Evolutionary conservation across 352 stramenopile genomes (phyloP), one percentile per base, ranked within the genome.

Genomic region (Globisporangium cederbergense): DNA sequence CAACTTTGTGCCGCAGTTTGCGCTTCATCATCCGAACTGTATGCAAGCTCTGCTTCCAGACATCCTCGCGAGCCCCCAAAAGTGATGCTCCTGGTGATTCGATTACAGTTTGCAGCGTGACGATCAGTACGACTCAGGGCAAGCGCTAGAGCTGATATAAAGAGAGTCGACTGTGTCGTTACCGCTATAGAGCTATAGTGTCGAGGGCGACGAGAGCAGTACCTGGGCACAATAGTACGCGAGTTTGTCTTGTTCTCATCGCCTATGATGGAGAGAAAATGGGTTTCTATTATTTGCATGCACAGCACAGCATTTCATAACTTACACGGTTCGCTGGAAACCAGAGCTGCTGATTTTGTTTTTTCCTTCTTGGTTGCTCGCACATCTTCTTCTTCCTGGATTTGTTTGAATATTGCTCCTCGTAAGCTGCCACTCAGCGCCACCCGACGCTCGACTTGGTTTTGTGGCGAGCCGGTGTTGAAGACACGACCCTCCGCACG

Each of bases 391-490:
- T 14, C 14, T 20, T 46, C 13, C 14, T 14, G 40, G 11, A 14
- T 10, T 43, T 46, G 13, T 46, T 11, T 11, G 34, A 40, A 18
- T 46, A 28, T 28, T 28, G 25, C 14, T 49, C 50, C 32, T 58
- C 45, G 3, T 42, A 22, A 11, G 4, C 3, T 42, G 34, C 2
- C 25, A 2, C 30, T 75, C 49, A 90, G 22, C 83, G 71, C 83
- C 83, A 92, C 25, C 80, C 67, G 9, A 66, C 79, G 57, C 81
- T 90, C 73, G 72, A 81, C 52, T 89, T 90, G n/a, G 73, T 59
- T 58, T 90, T 92, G 13, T 51, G 20, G 14, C 75, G 77, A 46
- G 68, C 75, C 5, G 70, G 67, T 30, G 74, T 68, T n/a, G 70
- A 68, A 20, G 68, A 67, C 38, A 68, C 55, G 16, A 84, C 58